Evolutionary conservation across 2,329 filamentous ascomycete species (phyloP).

Genomic region (Phialocephala subalpina): DNA sequence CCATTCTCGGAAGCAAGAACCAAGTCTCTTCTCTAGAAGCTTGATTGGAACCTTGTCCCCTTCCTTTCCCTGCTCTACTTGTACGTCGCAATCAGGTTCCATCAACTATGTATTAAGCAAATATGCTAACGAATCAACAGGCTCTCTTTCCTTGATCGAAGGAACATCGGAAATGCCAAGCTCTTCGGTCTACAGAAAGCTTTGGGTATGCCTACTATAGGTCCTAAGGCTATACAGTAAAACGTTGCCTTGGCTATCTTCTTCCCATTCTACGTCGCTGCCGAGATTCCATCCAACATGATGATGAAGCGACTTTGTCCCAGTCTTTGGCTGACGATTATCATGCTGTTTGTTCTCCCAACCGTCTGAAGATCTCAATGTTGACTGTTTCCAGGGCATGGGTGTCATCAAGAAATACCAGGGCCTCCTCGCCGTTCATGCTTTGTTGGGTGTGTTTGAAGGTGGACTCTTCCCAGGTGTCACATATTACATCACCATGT

Average conservation of each 20-base stretch:
- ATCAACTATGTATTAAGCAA: too few species aligned
- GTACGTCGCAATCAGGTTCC: background rate
- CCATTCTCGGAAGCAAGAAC: background rate
- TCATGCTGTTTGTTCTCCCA: conserved; percentile 50
- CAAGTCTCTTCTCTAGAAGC: background rate
- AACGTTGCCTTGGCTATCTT: conserved; percentile 45
- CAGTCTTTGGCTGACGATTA: conserved; percentile 69
- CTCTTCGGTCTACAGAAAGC: conserved; percentile 43
- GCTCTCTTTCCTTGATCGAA: conserved; percentile 42
- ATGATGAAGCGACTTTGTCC: conserved; percentile 53
- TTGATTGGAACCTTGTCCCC: background rate
- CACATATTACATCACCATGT: conserved; percentile 66
- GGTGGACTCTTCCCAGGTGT: conserved; percentile 69
- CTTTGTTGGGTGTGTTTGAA: conserved; percentile 59
- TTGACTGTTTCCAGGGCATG: conserved; percentile 61
- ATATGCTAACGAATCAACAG: conserved; percentile 19
- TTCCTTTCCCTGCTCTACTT: background rate
- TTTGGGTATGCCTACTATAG: conserved; percentile 35
- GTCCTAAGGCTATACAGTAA: conserved; percentile 38
- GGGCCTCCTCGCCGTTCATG: conserved; percentile 60
- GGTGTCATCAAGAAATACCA: conserved; percentile 67
- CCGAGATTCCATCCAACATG: conserved; percentile 45
- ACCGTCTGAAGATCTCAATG: conserved; percentile 70
- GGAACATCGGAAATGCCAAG: conserved; percentile 43
- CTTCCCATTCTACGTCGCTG: conserved; percentile 39